These are phyloP conservation scores for Verticillium nonalfalfae DNA, from an alignment of 2,329 filamentous ascomycete genomes.

Conservation along the genomic window DNA sequence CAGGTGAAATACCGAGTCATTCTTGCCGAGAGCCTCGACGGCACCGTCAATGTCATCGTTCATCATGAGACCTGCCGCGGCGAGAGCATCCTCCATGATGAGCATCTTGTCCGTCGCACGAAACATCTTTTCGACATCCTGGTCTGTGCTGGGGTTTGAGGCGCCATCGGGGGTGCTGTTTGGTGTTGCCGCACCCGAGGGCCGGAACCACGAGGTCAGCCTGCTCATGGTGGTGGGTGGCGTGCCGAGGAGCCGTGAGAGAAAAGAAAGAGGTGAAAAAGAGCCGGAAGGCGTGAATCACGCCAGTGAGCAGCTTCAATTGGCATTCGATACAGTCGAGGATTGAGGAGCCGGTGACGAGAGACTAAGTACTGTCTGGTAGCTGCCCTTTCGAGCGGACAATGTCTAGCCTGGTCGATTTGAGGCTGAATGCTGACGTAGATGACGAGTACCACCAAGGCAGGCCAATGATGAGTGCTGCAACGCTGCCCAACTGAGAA, in stretches of 20 bases:
- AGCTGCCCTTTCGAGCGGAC: neutral
- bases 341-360: too few relatives aligned
- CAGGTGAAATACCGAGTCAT: slow-evolving; percentile 81
- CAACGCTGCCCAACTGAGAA: too few relatives aligned
- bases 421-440: neutral
- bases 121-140: slow-evolving; percentile 24
- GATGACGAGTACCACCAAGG: neutral
- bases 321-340: neutral
- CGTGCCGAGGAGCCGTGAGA: too few relatives aligned
- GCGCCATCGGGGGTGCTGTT: slow-evolving; percentile 19
- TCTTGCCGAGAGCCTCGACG: slow-evolving; percentile 63
- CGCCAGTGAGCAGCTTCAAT: neutral
- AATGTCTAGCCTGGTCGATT: neutral
- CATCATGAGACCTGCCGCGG: slow-evolving; percentile 67
- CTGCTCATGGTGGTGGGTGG: slow-evolving; percentile 32
- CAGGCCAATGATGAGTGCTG: too few relatives aligned
- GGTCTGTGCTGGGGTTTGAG: slow-evolving; percentile 22
- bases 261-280: too few relatives aligned
- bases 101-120: slow-evolving; percentile 21
- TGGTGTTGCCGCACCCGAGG: slow-evolving; percentile 26
- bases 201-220: slow-evolving; percentile 45
- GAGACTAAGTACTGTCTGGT: neutral
- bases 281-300: too few relatives aligned
- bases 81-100: slow-evolving; percentile 54
- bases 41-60: slow-evolving; percentile 87